Conservation (phyloP, 177 flowering plant species). For the Vitis hybrid region DNA sequence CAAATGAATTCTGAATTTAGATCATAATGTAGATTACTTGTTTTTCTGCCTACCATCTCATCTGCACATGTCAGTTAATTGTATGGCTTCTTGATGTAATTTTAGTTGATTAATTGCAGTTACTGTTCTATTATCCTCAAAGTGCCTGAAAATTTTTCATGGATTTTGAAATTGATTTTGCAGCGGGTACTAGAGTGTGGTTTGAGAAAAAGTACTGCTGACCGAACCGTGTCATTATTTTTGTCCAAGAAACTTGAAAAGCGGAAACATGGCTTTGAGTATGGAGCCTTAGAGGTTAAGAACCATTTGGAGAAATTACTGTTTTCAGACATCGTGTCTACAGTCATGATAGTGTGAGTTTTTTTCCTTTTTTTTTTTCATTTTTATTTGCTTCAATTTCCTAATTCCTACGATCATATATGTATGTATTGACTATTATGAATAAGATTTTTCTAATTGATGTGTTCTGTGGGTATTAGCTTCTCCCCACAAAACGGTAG, state of each 20-base stretch:
- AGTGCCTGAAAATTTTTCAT: not conserved
- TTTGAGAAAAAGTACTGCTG: conserved; percentile 31
- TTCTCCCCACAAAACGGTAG: conserved; percentile 20
- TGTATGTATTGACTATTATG: not conserved
- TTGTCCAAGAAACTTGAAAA: conserved; percentile 63
- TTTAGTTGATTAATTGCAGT: not conserved
- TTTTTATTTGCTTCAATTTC: not conserved
- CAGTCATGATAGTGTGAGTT: conserved; percentile 59
- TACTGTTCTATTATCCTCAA: not conserved
- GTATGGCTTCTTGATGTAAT: not conserved
- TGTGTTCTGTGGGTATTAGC: conserved; percentile 11
- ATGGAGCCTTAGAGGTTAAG: conserved; percentile 78
- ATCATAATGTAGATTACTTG: not conserved
- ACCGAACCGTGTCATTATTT: conserved; percentile 61
- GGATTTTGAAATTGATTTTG: conserved; percentile 12
- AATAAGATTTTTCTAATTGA: not conserved
- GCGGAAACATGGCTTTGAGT: conserved; percentile 67
- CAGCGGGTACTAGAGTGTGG: conserved; percentile 81
- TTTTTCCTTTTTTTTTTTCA: not conserved
- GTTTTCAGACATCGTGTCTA: conserved; percentile 67
- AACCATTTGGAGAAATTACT: conserved; percentile 63
- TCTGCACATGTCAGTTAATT: not conserved
- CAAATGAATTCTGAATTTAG: too few relatives aligned
- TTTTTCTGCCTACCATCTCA: not conserved
- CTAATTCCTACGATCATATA: not conserved